phyloP scores from a whole-genome alignment of 139 green algal genomes.

The Diplosphaera chodatii region DNA sequence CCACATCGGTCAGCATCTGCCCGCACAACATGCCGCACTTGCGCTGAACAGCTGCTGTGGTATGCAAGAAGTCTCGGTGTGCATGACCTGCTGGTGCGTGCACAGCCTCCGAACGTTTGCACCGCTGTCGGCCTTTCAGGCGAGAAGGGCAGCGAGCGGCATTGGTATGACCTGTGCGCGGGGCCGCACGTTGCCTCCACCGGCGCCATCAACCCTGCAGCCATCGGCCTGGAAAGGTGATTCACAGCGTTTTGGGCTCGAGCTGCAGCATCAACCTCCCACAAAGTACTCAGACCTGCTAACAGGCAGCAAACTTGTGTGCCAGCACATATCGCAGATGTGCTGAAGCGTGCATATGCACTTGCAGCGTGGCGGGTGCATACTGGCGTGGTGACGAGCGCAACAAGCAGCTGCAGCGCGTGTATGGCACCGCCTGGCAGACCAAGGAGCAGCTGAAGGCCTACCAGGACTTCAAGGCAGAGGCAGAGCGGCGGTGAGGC shows the following conservation, averaged over 20 bases:
- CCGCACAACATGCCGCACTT: not conserved
- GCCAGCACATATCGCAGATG: too few species aligned
- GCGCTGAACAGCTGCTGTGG: too few species aligned
- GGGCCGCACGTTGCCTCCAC: constrained; percentile 89
- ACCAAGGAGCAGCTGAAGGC: constrained; percentile 59
- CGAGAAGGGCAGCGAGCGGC: constrained; percentile 33
- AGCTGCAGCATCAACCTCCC: too few species aligned
- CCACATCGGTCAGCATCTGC: constrained; percentile 79
- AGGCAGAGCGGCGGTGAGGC: constrained; percentile 28
- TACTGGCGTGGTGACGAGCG: constrained; percentile 93
- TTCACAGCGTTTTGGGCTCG: too few species aligned
- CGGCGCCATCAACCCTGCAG: constrained; percentile 67
- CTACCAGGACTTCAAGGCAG: constrained; percentile 69
- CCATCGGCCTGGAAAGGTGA: constrained; percentile 85
- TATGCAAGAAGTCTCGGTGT: too few species aligned
- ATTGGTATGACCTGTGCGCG: constrained; percentile 94
- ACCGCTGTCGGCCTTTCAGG: not conserved
- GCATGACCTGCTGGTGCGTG: too few species aligned
- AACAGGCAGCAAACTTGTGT: too few species aligned
- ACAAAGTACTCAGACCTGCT: too few species aligned
- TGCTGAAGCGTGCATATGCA: too few species aligned
- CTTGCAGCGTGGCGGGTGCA: constrained; percentile 78
- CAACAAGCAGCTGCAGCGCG: constrained; percentile 76
- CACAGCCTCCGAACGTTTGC: too few species aligned
- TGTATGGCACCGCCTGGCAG: constrained; percentile 94